A percentile compares a stretch with the other conserved stretches of the same genome.
Evolutionary conservation across 2,329 filamentous ascomycete genomes (phyloP).

Genomic region (Xylaria digitata): DNA sequence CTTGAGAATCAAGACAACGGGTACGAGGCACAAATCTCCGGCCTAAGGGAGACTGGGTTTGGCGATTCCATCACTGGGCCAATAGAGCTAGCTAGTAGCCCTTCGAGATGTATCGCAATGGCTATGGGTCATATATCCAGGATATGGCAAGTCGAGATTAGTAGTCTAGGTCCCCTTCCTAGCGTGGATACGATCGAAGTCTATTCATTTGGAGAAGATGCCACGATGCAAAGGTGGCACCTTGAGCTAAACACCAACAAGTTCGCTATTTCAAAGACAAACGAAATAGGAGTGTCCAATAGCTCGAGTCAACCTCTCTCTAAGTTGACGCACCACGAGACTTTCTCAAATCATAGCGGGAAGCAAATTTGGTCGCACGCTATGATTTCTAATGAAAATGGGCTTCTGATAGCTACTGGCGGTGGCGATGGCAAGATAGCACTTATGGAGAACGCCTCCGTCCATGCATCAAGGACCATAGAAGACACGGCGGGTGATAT

Average conservation of each 20-base stretch:
- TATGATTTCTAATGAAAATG: constrained; percentile 47
- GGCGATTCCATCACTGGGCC: constrained; percentile 55
- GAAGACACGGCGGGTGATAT: neutral
- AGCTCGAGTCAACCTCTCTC: constrained; percentile 29
- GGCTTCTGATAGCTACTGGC: constrained; percentile 72
- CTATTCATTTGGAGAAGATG: constrained; percentile 87
- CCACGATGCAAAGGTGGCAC: constrained; percentile 79
- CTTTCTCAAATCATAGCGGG: constrained; percentile 76
- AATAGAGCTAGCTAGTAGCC: constrained; percentile 46
- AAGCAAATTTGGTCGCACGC: constrained; percentile 91
- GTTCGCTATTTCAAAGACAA: neutral
- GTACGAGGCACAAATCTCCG: constrained; percentile 46
- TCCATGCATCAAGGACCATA: neutral
- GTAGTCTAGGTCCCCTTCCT: constrained; percentile 38
- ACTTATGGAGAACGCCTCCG: constrained; percentile 52
- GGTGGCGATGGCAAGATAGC: constrained; percentile 83
- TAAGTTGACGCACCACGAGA: constrained; percentile 63
- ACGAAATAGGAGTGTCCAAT: neutral
- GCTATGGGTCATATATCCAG: constrained; percentile 89
- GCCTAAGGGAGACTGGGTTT: constrained; percentile 72
- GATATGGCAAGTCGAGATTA: constrained; percentile 87
- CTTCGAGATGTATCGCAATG: constrained; percentile 68
- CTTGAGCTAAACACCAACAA: constrained; percentile 54
- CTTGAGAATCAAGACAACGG: constrained; percentile 47
- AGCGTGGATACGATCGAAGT: constrained; percentile 58